Evolutionary conservation across 1,139 yeast species (phyloP), one percentile per base, ranked within the genome.

Genomic region (Kazachstania sp.): DNA sequence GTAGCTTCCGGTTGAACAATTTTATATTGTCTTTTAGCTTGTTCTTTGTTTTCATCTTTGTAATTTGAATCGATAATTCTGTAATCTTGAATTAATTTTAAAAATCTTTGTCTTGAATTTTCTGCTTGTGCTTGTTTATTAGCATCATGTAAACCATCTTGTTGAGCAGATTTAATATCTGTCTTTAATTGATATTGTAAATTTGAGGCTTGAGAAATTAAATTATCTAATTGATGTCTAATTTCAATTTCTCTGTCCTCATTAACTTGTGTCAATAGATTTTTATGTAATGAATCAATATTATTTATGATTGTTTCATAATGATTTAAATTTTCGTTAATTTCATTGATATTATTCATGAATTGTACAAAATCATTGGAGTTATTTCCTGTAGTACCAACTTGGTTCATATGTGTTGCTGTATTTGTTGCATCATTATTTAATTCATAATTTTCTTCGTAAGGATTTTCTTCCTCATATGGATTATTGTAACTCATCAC

Each of bases 1-100:
- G 94, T 77, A 29, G 97, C 97, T 53, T 86, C 90, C 11, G 97
- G 98, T 60, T 86, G 87, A 52, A 92, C 92, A 60, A 92, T 86
- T 64, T 81, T 81, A 71, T 84, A 88, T 73, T 92, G 97, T 67
- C 97, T 82, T 64, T 84, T 92, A 45, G 96, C 95, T 61, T 86
- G 95, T 51, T 79, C 79, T 67, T 85, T 81, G 66, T 87, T 86
- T 61, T 83, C 81, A 64, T 85, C 88, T 56, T 90, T 78, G 72
- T 86, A 88, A 63, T 83, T 80, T 54, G 88, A 87, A 69, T 94
- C 97, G 53, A 86, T 79, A 60, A 81, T 76, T 66, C 95, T 81
- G 72, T 86, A 88, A 62, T 81, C 86, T 66, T 87, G 94, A 64
- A 92, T 90, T 47, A 85, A 76, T 55, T 81, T 81, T 74, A 88